phyloP scores from a whole-genome alignment of 768 basidiomycete genomes.

The Pleurotus tuoliensis region DNA sequence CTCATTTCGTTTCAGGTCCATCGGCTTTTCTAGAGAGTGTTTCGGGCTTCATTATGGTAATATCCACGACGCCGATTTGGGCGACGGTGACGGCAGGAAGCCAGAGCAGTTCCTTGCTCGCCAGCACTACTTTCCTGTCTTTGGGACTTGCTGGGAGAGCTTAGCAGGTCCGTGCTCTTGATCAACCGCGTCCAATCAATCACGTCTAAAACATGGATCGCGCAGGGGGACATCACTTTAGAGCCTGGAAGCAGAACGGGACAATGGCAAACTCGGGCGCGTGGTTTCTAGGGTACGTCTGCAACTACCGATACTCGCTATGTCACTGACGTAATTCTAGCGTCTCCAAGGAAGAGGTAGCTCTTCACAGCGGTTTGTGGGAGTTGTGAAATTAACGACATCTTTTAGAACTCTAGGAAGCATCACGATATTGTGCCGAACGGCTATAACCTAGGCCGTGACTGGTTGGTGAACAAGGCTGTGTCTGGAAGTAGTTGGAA shows the following conservation, averaged over 20 bases:
- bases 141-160: slow-evolving; percentile 90
- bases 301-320: not conserved
- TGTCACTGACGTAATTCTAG: slow-evolving; percentile 28
- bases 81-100: slow-evolving; percentile 74
- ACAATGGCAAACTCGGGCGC: slow-evolving; percentile 66
- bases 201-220: too few species aligned
- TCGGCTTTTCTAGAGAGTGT: slow-evolving; percentile 83
- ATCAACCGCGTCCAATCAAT: not conserved
- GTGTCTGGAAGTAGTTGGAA: slow-evolving; percentile 56
- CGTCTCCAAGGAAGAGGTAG: slow-evolving; percentile 68
- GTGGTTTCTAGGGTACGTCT: slow-evolving; percentile 78
- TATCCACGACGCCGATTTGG: slow-evolving; percentile 76
- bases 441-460: slow-evolving; percentile 79
- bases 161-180: slow-evolving; percentile 45
- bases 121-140: slow-evolving; percentile 72
- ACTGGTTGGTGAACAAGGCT: slow-evolving; percentile 71
- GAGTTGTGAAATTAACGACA: too few species aligned
- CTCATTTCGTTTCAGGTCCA: slow-evolving; percentile 44
- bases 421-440: slow-evolving; percentile 72
- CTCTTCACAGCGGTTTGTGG: slow-evolving; percentile 1
- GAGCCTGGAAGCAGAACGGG: slow-evolving; percentile 88
- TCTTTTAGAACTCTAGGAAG: slow-evolving; percentile 45
- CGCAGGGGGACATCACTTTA: slow-evolving; percentile 81
- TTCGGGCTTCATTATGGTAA: slow-evolving; percentile 71
- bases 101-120: slow-evolving; percentile 69